Conservation (phyloP, 306 rosid genomes). For the Cucurbita maxima region DNA sequence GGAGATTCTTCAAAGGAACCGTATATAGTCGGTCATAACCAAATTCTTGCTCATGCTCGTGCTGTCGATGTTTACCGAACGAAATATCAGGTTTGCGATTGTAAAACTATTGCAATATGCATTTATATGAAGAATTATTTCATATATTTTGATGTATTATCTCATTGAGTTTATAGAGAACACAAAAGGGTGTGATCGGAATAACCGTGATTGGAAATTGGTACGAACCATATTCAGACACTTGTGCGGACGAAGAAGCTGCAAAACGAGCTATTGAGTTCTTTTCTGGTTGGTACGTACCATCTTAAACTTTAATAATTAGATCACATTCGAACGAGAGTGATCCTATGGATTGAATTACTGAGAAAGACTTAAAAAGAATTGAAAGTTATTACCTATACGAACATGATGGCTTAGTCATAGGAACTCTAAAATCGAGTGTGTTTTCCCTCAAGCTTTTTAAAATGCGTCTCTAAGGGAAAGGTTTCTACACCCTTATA, state of each 20-base stretch:
- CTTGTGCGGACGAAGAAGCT: slow-evolving; percentile 16
- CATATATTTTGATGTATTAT: not conserved
- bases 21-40: slow-evolving; percentile 24
- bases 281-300: slow-evolving; percentile 36
- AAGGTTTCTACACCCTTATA: no score
- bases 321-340: no score
- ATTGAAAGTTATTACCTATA: no score
- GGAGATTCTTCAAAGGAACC: slow-evolving; percentile 18
- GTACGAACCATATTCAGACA: slow-evolving; percentile 26
- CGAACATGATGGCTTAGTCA: no score
- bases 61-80: slow-evolving; percentile 8
- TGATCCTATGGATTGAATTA: no score
- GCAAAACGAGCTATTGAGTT: slow-evolving; percentile 34
- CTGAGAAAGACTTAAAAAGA: no score
- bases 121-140: no score
- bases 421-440: no score
- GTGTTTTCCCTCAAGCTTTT: no score
- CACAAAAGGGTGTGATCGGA: slow-evolving; percentile 41
- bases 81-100: slow-evolving; percentile 17
- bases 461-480: no score
- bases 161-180: slow-evolving; percentile 5
- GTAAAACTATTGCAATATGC: no score
- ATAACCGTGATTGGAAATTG: slow-evolving; percentile 27
- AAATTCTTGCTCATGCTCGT: slow-evolving; percentile 20
- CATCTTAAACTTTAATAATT: no score